These are phyloP conservation scores for Sambucus nigra DNA, from an alignment of 129 eudicot species.

Conservation along the genomic window DNA sequence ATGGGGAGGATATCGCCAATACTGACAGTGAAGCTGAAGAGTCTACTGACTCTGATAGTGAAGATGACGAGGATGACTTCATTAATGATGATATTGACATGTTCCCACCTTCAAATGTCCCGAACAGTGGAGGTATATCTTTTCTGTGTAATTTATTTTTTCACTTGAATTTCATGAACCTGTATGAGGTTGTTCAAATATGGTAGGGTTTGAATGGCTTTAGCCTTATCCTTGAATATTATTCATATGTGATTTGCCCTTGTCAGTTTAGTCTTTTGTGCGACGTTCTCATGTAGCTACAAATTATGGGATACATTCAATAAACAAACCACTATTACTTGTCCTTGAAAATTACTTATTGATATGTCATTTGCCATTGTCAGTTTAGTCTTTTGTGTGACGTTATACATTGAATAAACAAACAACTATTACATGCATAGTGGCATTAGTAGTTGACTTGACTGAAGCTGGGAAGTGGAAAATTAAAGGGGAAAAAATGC, in stretches of 20 bases:
- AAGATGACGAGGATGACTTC: constrained; percentile 30
- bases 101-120: constrained; percentile 35
- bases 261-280: neutral
- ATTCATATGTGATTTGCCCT: neutral
- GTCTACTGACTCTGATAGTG: constrained; percentile 32
- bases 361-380: too few relatives aligned
- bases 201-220: too few relatives aligned
- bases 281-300: neutral
- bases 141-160: neutral
- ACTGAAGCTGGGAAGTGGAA: too few relatives aligned
- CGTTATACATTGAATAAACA: too few relatives aligned
- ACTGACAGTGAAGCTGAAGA: constrained; percentile 30
- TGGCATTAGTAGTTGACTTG: too few relatives aligned
- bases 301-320: neutral
- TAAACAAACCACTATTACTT: too few relatives aligned
- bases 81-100: constrained; percentile 33
- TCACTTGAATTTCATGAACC: neutral
- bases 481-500: too few relatives aligned
- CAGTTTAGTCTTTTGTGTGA: too few relatives aligned
- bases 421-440: too few relatives aligned
- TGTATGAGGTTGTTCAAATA: neutral
- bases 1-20: constrained; percentile 32
- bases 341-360: too few relatives aligned
- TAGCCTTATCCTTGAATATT: neutral
- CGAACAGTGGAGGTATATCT: constrained; percentile 73